Conservation (phyloP, 2,329 filamentous ascomycete species). For the Arthroderma sp. region DNA sequence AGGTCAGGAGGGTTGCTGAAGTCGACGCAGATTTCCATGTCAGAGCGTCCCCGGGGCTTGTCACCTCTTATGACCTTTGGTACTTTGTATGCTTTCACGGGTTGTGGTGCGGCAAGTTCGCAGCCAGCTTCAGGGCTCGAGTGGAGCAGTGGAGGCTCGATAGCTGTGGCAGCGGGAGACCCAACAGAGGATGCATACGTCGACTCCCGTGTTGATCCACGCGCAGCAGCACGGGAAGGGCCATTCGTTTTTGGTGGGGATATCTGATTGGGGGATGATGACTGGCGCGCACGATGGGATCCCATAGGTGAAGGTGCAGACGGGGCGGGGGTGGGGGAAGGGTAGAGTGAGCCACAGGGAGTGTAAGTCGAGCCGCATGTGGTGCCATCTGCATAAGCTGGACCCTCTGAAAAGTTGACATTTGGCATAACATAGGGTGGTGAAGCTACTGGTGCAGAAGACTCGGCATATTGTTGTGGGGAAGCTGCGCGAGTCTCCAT, state of each 20-base stretch:
- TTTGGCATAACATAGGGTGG: conserved; percentile 60
- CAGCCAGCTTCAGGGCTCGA: not conserved
- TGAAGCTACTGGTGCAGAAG: conserved; percentile 42
- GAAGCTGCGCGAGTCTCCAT: conserved; percentile 6
- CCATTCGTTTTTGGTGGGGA: not conserved
- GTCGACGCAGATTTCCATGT: conserved; percentile 51
- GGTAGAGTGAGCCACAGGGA: conserved; percentile 50
- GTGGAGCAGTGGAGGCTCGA: not conserved
- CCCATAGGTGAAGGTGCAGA: conserved; percentile 38
- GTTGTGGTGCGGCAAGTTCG: not conserved
- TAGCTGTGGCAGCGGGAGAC: not conserved
- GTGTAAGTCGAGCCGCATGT: conserved; percentile 43
- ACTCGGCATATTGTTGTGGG: conserved; percentile 9
- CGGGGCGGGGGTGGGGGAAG: conserved; percentile 57
- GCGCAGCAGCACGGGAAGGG: not conserved
- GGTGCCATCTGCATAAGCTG: conserved; percentile 59
- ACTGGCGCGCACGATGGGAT: conserved; percentile 1
- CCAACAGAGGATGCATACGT: not conserved
- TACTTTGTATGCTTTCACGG: conserved; percentile 1
- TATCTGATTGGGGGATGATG: not conserved
- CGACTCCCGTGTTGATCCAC: not conserved
- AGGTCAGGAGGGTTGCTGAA: conserved; percentile 64
- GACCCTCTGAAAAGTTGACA: conserved; percentile 50
- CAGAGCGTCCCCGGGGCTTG: conserved; percentile 49
- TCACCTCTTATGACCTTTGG: conserved; percentile 56